These are phyloP conservation scores for Tolypocladium tundrense DNA, from an alignment of 2,329 filamentous ascomycete genomes.

Conservation along the genomic window DNA sequence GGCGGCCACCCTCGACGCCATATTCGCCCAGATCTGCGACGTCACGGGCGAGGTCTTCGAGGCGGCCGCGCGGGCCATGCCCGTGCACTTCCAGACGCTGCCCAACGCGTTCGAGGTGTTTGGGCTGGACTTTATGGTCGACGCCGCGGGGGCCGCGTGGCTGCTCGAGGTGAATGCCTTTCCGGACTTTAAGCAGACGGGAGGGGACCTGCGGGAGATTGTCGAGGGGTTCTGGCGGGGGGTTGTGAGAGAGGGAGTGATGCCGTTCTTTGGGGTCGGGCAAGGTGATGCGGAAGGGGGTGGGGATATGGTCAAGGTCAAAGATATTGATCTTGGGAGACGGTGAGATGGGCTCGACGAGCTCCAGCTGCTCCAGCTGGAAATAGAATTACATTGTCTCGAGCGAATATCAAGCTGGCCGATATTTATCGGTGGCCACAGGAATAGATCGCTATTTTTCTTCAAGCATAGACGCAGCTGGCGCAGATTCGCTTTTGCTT, in stretches of 20 bases:
- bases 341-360: slow-evolving; percentile 14
- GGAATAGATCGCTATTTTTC: not conserved
- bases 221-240: slow-evolving; percentile 70
- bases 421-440: too few species aligned
- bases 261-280: slow-evolving; percentile 49
- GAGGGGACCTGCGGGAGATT: slow-evolving; percentile 62
- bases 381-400: not conserved
- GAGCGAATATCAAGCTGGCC: not conserved
- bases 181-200: slow-evolving; percentile 91
- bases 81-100: slow-evolving; percentile 83
- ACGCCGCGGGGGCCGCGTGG: slow-evolving; percentile 53
- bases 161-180: slow-evolving; percentile 92
- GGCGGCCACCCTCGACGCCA: slow-evolving; percentile 43
- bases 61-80: slow-evolving; percentile 74
- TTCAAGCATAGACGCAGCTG: too few species aligned
- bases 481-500: not conserved
- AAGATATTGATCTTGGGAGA: slow-evolving; percentile 42
- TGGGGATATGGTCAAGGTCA: slow-evolving; percentile 40
- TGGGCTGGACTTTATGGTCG: slow-evolving; percentile 83
- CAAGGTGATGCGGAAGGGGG: slow-evolving; percentile 15
- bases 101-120: slow-evolving; percentile 87
- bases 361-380: not conserved
- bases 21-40: slow-evolving; percentile 65
- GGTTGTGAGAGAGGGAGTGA: slow-evolving; percentile 57
- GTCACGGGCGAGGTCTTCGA: slow-evolving; percentile 74